Conservation (phyloP, 148 eudicot species). For the Persicaria tinctoria region DNA sequence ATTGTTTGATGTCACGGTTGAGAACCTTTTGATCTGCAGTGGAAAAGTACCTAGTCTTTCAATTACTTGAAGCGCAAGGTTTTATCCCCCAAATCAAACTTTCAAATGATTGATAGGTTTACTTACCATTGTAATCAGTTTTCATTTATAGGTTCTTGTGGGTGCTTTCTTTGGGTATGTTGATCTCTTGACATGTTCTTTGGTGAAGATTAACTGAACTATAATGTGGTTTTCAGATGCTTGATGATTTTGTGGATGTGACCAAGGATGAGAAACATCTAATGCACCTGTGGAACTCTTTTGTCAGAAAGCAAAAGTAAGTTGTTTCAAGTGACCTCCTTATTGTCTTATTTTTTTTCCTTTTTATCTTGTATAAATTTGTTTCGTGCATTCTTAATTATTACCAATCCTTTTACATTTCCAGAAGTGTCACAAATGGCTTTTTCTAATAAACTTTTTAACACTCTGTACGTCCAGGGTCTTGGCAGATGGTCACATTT, state of each 20-base stretch:
- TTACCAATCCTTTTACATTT: background rate
- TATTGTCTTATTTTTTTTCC: background rate
- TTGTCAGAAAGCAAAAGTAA: constrained; percentile 84
- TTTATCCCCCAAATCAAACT: background rate
- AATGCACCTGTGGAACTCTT: constrained; percentile 99
- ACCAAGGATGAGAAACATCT: constrained; percentile 76
- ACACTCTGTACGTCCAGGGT: constrained; percentile 37
- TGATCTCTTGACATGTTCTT: background rate
- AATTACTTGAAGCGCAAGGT: background rate
- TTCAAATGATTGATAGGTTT: background rate
- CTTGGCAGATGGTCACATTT: constrained; percentile 91
- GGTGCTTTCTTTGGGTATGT: background rate
- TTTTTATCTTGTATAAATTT: background rate
- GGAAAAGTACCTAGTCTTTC: background rate
- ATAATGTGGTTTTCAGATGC: constrained; percentile 54
- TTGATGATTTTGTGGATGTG: constrained; percentile 97
- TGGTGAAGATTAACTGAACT: background rate
- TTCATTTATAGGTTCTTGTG: background rate
- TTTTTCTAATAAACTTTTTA: background rate
- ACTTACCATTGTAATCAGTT: background rate
- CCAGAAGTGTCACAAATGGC: background rate
- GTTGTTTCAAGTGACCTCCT: background rate
- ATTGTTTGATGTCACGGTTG: background rate
- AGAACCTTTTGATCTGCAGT: background rate
- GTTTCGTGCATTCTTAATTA: background rate